phyloP scores from a whole-genome alignment of 1,284 basidiomycete genomes.

The Puccinia coronata region DNA sequence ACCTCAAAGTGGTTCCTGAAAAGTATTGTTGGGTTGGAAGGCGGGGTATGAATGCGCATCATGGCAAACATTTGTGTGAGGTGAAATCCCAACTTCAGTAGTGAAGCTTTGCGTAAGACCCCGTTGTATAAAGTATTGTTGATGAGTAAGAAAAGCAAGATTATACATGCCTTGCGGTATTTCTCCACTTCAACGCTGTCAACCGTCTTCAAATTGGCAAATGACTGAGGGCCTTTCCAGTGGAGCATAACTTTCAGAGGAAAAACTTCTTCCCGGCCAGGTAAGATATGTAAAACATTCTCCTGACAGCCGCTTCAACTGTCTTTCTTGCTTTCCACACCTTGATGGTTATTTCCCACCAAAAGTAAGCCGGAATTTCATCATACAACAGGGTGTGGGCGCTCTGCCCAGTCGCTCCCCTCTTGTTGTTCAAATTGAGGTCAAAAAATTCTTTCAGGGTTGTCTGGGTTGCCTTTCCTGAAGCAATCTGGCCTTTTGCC shows the following conservation, averaged over 20 bases:
- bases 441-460: neutral
- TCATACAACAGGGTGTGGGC: neutral
- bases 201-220: neutral
- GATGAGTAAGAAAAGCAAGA: neutral
- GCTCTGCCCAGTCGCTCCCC: neutral
- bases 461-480: neutral
- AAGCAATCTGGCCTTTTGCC: neutral
- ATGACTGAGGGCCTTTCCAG: neutral
- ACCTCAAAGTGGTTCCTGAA: neutral
- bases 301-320: neutral
- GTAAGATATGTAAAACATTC: constrained; percentile 1
- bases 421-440: neutral
- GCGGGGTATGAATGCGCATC: neutral
- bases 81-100: neutral
- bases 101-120: neutral
- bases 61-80: constrained; percentile 1
- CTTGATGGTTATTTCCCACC: neutral
- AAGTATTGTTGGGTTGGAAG: neutral
- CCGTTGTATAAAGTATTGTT: neutral
- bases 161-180: neutral
- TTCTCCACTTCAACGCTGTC: neutral
- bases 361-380: neutral
- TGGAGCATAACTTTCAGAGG: neutral
- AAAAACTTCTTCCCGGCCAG: neutral
- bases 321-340: neutral